A percentile compares a stretch with the other conserved stretches of the same genome.
Conservation (phyloP, 1,284 basidiomycete genomes). For the Chondrostereum purpureum region DNA sequence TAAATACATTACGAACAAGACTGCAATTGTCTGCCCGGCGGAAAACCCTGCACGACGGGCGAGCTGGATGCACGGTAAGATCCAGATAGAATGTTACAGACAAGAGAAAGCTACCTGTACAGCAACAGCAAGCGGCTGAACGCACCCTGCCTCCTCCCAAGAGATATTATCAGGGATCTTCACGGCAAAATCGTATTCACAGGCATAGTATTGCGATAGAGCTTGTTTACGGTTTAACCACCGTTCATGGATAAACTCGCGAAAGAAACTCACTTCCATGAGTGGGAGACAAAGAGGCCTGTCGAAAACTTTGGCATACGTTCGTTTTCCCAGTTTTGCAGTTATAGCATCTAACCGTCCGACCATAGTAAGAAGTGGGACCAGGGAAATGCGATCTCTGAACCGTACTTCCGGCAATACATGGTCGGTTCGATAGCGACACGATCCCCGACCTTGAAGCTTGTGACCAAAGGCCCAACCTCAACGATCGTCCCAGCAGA, state of each 20-base stretch:
- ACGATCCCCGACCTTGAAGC: slow-evolving; percentile 15
- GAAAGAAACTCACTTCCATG: slow-evolving; percentile 14
- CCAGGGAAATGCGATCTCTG: too few relatives aligned
- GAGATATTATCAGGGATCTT: slow-evolving; percentile 15
- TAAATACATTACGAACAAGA: slow-evolving; percentile 14
- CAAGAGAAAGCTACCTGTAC: slow-evolving; percentile 12
- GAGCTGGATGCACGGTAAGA: slow-evolving; percentile 6
- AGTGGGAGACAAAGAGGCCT: slow-evolving; percentile 13
- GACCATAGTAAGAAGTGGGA: neutral
- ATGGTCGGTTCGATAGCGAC: slow-evolving; percentile 17
- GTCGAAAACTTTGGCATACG: slow-evolving; percentile 14
- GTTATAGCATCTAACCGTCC: slow-evolving; percentile 13
- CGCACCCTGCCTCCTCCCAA: slow-evolving; percentile 19
- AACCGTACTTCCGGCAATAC: slow-evolving; percentile 14
- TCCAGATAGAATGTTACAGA: neutral
- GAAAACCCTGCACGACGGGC: slow-evolving; percentile 15
- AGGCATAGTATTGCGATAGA: slow-evolving; percentile 14
- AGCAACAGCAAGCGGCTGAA: slow-evolving; percentile 16
- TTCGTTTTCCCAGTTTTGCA: slow-evolving; percentile 17
- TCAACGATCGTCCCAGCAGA: slow-evolving; percentile 45
- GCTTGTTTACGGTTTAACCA: too few relatives aligned
- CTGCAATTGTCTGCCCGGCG: slow-evolving; percentile 15
- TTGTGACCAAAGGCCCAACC: slow-evolving; percentile 24
- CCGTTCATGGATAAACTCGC: neutral
- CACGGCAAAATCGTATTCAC: slow-evolving; percentile 14